phyloP scores from a whole-genome alignment of 139 green algal genomes.

The Monoraphidium neglectum region DNA sequence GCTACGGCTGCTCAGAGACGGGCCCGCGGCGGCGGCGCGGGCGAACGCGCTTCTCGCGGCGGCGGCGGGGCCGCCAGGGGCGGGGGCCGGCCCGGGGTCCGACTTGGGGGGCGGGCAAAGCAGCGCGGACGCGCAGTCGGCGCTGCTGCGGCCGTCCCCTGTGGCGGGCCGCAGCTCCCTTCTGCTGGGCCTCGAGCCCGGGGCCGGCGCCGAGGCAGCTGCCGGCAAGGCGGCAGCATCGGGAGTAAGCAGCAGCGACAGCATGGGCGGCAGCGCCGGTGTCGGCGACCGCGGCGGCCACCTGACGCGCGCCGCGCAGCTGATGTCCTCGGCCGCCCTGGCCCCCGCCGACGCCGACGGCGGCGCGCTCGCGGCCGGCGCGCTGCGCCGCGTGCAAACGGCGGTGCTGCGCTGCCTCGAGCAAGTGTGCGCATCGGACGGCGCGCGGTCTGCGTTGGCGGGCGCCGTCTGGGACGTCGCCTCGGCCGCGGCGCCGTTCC shows the following conservation, averaged over 20 bases:
- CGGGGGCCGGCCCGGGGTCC: neutral
- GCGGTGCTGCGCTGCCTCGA: slow-evolving; percentile 51
- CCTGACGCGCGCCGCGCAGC: neutral
- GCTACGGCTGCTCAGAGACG: slow-evolving; percentile 42
- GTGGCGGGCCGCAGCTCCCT: neutral
- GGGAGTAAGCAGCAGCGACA: too few relatives aligned
- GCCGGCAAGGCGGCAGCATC: neutral
- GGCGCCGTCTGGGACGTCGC: slow-evolving; percentile 34
- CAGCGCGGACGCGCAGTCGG: too few relatives aligned
- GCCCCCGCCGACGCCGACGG: neutral
- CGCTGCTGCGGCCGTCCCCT: too few relatives aligned
- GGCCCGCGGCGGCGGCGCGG: neutral
- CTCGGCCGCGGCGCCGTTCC: slow-evolving; percentile 34
- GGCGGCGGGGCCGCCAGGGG: neutral
- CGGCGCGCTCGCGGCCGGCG: slow-evolving; percentile 38
- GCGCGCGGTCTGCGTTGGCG: slow-evolving; percentile 24
- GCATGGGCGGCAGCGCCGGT: too few relatives aligned
- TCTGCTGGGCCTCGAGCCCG: neutral
- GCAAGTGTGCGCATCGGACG: slow-evolving; percentile 11
- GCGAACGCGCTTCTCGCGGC: neutral
- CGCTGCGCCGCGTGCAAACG: slow-evolving; percentile 41
- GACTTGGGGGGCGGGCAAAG: neutral
- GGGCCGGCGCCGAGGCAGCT: neutral
- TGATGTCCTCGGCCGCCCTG: too few relatives aligned
- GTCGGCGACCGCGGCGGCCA: too few relatives aligned